These are phyloP conservation scores for Fomitopsis pulvina DNA, from an alignment of 768 basidiomycete species.

Conservation along the genomic window DNA sequence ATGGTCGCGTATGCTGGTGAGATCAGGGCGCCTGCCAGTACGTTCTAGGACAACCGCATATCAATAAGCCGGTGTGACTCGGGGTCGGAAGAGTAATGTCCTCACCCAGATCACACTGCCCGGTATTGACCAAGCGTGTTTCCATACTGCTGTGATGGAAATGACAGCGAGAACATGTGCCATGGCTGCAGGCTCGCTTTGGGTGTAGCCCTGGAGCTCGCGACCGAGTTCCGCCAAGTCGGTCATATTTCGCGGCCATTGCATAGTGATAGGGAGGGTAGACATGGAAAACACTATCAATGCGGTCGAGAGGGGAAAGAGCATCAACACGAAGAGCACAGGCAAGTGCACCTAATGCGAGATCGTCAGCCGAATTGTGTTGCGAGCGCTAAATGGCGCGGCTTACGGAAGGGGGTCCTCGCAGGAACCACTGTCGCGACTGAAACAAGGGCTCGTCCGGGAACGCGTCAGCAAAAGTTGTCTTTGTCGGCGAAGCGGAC, in stretches of 20 bases:
- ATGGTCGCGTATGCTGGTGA: conserved; percentile 77
- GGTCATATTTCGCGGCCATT: conserved; percentile 70
- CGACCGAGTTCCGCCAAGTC: conserved; percentile 72
- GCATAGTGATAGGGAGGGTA: conserved; percentile 62
- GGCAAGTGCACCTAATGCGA: conserved; percentile 44
- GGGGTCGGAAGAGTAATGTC: conserved; percentile 10
- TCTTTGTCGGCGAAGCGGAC: conserved; percentile 42
- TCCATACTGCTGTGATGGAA: conserved; percentile 84
- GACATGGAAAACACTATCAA: conserved; percentile 39
- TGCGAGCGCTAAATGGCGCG: conserved; percentile 8
- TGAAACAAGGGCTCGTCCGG: conserved; percentile 30
- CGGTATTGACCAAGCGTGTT: conserved; percentile 96
- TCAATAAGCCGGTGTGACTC: background rate
- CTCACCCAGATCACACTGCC: conserved; percentile 88
- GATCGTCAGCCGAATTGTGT: conserved; percentile 9
- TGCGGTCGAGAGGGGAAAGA: conserved; percentile 63
- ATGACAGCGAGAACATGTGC: conserved; percentile 80
- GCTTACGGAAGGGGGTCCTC: conserved; percentile 31
- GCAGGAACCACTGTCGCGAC: conserved; percentile 34
- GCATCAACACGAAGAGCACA: conserved; percentile 60
- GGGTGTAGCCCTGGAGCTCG: conserved; percentile 74
- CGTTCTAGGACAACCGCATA: conserved; percentile 52
- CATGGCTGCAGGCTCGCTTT: conserved; percentile 54
- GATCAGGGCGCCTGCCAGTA: conserved; percentile 82
- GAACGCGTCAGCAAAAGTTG: conserved; percentile 38